Base-by-base conservation (phyloP, 441 rosid genomes). In the Pelargonium myrrhifolium region DNA sequence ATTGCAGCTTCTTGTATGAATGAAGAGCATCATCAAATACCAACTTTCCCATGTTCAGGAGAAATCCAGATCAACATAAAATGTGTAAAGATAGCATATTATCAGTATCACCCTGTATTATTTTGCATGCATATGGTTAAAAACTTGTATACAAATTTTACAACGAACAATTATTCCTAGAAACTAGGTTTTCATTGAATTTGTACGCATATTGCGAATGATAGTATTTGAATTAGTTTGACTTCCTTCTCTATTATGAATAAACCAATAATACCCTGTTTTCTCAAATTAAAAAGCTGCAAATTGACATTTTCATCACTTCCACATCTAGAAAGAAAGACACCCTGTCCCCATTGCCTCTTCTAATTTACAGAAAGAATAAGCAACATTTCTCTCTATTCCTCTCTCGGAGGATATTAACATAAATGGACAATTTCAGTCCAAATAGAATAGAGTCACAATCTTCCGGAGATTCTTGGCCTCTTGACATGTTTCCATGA, bases 401-500 rank as follows among this genome's bases (percentile, higher is more conserved):
- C 31, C 58, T 28, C 67, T 70, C 66, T 63, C 17, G 64, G 71
- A 58, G 14, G 47, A 64, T 65, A 56, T 70, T 69, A 55, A 18
- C 71, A 73, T 69, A 64, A 35, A 62, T 61, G 69, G 51, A 64
- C 55, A 59, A 62, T 53, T 74, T 77, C 83, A 90, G 76, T 93
- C 98, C 76, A 93, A 85, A 83, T 90, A 93, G 75, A 90, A 93
- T 69, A 93, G 85, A 3, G 98, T 86, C 63, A 90, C 97, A 14
- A 90, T 90, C 80, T 93, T 93, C 74, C 96, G 76, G 22, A 93
- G 86, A 61, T 79, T 89, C 79, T 91, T 90, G 15, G 99, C 99
- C 81, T 93, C 99, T 80, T 88, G 96, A 70, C 99, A 93, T 40
- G 96, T 93, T 72, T 93, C 98, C 97, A 93, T 87, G 5, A 93